A percentile compares a stretch with the other conserved stretches of the same genome.
Evolutionary conservation across 257 asterid genomes (phyloP).

Genomic region (Galeopsis tetrahit): DNA sequence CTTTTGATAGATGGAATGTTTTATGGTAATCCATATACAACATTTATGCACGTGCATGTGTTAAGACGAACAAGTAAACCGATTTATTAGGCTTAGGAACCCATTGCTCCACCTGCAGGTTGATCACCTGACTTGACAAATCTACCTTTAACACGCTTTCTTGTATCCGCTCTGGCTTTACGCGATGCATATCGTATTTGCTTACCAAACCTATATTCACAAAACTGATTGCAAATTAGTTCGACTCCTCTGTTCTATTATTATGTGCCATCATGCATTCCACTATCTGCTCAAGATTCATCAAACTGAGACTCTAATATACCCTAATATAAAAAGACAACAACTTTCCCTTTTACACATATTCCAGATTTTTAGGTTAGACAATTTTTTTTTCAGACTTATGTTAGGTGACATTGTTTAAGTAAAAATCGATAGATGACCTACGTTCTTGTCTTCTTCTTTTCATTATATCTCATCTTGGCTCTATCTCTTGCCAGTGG

Average conservation of each 20-base stretch:
- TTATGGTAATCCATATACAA: neutral
- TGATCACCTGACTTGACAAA: slow-evolving; percentile 86
- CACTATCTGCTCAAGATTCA: neutral
- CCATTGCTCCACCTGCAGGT: slow-evolving; percentile 44
- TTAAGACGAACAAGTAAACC: neutral
- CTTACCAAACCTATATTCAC: slow-evolving; percentile 68
- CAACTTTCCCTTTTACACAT: no score
- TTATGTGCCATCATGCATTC: neutral
- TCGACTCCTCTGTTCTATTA: neutral
- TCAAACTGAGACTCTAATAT: neutral
- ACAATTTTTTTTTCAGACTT: no score
- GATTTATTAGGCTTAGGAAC: slow-evolving; percentile 36
- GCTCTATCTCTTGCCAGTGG: slow-evolving; percentile 83
- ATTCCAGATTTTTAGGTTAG: no score
- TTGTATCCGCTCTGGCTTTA: slow-evolving; percentile 89
- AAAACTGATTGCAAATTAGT: neutral
- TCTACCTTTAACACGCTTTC: slow-evolving; percentile 91
- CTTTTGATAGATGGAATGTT: slow-evolving; percentile 4
- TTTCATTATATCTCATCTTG: slow-evolving; percentile 83
- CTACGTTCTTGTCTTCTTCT: slow-evolving; percentile 80
- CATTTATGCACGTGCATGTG: neutral
- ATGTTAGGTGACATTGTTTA: no score
- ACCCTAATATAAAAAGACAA: neutral
- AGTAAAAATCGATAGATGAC: slow-evolving; percentile 29
- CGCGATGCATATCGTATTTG: slow-evolving; percentile 92